phyloP scores from a whole-genome alignment of 2,329 filamentous ascomycete species.

The Ophiocordyceps camponoti-rufipedis region DNA sequence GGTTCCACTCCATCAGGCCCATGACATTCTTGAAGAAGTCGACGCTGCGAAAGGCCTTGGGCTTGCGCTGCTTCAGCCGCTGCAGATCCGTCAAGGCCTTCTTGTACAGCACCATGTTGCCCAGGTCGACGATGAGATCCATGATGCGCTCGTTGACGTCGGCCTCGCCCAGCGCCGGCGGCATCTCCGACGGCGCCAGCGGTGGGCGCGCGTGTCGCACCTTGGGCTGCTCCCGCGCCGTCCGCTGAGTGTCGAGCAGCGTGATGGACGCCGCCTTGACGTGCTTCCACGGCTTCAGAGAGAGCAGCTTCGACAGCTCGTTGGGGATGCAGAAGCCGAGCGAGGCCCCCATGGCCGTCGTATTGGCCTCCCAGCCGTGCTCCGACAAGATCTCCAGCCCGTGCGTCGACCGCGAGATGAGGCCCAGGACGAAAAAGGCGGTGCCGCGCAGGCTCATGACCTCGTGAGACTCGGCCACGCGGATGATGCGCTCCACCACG shows the following conservation, averaged over 20 bases:
- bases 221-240: slow-evolving; percentile 26
- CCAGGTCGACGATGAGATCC: slow-evolving; percentile 70
- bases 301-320: slow-evolving; percentile 62
- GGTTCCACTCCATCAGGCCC: slow-evolving; percentile 69
- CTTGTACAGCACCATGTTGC: slow-evolving; percentile 85
- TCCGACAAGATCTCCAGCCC: slow-evolving; percentile 83
- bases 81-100: slow-evolving; percentile 67
- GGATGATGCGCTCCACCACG: slow-evolving; percentile 71
- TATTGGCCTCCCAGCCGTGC: slow-evolving; percentile 82
- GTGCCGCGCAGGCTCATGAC: slow-evolving; percentile 90
- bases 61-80: slow-evolving; percentile 60
- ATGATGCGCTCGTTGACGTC: slow-evolving; percentile 63
- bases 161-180: slow-evolving; percentile 34
- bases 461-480: slow-evolving; percentile 72
- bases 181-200: slow-evolving; percentile 21
- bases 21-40: slow-evolving; percentile 74
- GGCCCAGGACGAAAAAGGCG: slow-evolving; percentile 84
- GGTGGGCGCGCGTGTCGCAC: slow-evolving; percentile 21
- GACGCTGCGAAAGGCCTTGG: slow-evolving; percentile 55
- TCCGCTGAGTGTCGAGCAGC: slow-evolving; percentile 33
- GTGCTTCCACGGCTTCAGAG: slow-evolving; percentile 42
- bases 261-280: slow-evolving; percentile 26
- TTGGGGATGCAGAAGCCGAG: slow-evolving; percentile 76
- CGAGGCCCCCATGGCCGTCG: slow-evolving; percentile 64
- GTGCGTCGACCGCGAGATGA: slow-evolving; percentile 83